A percentile compares a stretch with the other conserved stretches of the same genome.
phyloP scores from a whole-genome alignment of 2,329 filamentous ascomycete species.

The Fusarium sp. region DNA sequence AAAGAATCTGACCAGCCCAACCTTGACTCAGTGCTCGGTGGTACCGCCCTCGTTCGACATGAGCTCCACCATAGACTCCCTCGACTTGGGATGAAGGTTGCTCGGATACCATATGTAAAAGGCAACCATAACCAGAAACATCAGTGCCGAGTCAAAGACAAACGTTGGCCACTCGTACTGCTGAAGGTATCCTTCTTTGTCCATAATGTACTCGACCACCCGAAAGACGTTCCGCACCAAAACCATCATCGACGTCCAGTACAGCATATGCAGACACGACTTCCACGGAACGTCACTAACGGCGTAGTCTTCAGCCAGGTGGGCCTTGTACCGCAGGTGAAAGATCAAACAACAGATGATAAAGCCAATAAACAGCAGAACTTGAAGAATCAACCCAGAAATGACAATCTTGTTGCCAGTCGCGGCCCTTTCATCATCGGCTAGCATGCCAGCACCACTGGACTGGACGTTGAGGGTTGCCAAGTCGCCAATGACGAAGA shows the following conservation, averaged over 20 bases:
- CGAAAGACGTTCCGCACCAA: constrained; percentile 20
- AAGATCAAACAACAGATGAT: constrained; percentile 16
- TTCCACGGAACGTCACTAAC: background rate
- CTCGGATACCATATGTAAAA: constrained; percentile 24
- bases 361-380: constrained; percentile 5
- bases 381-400: background rate
- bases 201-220: constrained; percentile 24
- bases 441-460: constrained; percentile 11
- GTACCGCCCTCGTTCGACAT: background rate
- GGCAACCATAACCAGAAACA: constrained; percentile 17
- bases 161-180: constrained; percentile 32
- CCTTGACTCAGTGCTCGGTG: background rate
- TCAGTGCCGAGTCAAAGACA: constrained; percentile 17
- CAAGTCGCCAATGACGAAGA: constrained; percentile 26
- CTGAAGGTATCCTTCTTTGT: constrained; percentile 16
- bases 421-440: background rate
- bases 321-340: background rate
- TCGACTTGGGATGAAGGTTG: background rate
- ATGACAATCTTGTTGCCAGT: constrained; percentile 20
- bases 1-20: background rate
- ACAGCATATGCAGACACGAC: constrained; percentile 19
- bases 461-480: constrained; percentile 25
- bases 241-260: constrained; percentile 1
- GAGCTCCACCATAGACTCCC: constrained; percentile 5
- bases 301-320: background rate